Conservation (phyloP, 2,329 filamentous ascomycete species). For the Monilinia laxa region DNA sequence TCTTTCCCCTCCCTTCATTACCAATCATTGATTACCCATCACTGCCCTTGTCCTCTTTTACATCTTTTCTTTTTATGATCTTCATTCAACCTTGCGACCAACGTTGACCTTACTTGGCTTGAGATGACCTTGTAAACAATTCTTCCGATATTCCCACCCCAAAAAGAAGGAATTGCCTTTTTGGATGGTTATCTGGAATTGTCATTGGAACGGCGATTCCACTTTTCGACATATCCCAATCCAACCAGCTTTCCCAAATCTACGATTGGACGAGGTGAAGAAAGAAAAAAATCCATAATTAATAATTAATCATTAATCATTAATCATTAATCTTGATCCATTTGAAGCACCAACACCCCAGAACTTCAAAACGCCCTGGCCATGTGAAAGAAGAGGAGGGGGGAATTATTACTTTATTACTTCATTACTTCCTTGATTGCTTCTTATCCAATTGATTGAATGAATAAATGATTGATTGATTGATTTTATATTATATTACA, state of each 20-base stretch:
- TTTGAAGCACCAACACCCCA: conserved; percentile 18
- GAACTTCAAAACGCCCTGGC: conserved; percentile 15
- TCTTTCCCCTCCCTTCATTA: neutral
- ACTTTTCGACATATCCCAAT: too few relatives aligned
- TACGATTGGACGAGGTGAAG: neutral
- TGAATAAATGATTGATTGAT: too few relatives aligned
- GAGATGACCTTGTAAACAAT: neutral
- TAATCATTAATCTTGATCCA: conserved; percentile 1
- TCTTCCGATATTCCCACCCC: conserved; percentile 5
- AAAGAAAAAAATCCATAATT: neutral
- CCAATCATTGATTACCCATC: too few relatives aligned
- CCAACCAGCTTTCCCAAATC: neutral
- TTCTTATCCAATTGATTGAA: too few relatives aligned
- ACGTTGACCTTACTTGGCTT: conserved; percentile 1
- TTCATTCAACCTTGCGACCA: conserved; percentile 13
- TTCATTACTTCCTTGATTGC: too few relatives aligned
- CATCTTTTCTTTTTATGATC: neutral
- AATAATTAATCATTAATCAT: too few relatives aligned
- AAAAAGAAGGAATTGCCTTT: neutral
- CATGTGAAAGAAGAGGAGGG: conserved; percentile 1
- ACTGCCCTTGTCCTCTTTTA: neutral
- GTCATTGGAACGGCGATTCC: too few relatives aligned
- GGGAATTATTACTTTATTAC: neutral
- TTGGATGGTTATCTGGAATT: too few relatives aligned
- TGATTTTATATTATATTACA: too few relatives aligned